These are phyloP conservation scores for Colletotrichum acutatum DNA, from an alignment of 2,329 filamentous ascomycete genomes.

Conservation along the genomic window DNA sequence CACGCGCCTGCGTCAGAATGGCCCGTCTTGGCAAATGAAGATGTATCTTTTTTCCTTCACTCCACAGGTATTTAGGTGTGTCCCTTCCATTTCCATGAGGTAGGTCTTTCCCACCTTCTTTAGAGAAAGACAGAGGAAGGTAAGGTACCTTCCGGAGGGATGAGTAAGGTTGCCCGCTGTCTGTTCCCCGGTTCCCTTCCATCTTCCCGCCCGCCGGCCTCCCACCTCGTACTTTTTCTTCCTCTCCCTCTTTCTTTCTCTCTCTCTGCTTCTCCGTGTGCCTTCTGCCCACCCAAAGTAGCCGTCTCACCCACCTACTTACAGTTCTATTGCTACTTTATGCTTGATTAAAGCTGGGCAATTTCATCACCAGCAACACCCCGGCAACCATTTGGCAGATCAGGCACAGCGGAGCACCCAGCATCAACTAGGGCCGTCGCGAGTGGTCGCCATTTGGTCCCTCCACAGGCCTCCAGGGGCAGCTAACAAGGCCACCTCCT, in stretches of 20 bases:
- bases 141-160: not conserved
- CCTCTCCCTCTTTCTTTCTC: not conserved
- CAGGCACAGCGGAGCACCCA: constrained; percentile 18
- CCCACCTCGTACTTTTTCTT: not conserved
- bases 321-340: not conserved
- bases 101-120: too few species aligned
- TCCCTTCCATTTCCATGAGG: not conserved
- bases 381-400: constrained; percentile 26
- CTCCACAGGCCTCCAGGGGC: not conserved
- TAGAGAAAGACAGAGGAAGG: not conserved
- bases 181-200: too few species aligned
- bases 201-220: not conserved
- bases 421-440: constrained; percentile 1
- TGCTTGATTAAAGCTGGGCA: constrained; percentile 24
- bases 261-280: not conserved
- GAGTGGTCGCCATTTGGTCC: constrained; percentile 6
- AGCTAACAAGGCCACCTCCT: constrained; percentile 3
- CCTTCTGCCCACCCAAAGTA: constrained; percentile 11
- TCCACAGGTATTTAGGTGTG: not conserved
- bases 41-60: not conserved
- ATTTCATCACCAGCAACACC: constrained; percentile 30
- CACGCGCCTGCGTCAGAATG: not conserved
- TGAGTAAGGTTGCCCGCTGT: not conserved
- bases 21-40: constrained; percentile 16
- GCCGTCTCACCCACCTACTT: constrained; percentile 1